Conservation (phyloP, 2,329 filamentous ascomycete species). For the Periconia digitata region DNA sequence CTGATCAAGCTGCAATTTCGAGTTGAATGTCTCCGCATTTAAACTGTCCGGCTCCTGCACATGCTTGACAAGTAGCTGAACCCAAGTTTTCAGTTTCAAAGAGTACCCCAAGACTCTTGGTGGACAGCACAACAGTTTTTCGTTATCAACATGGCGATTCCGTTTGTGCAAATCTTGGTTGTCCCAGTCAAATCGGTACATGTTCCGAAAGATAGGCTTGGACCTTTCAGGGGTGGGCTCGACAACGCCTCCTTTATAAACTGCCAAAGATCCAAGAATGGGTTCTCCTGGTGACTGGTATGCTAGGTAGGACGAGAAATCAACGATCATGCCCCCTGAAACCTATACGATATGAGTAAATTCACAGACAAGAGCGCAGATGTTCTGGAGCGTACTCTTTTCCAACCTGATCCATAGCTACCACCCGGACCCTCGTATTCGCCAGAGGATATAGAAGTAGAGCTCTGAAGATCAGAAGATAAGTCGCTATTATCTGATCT, state of each 20-base stretch:
- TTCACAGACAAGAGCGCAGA: background rate
- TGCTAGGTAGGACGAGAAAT: conserved; percentile 5
- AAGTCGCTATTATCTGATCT: background rate
- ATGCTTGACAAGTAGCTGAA: conserved; percentile 3
- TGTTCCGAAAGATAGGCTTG: conserved; percentile 35
- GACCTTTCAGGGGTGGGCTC: conserved; percentile 1
- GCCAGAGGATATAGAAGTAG: background rate
- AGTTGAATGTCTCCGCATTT: conserved; percentile 3
- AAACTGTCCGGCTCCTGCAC: background rate
- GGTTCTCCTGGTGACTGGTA: conserved; percentile 4
- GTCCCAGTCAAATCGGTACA: conserved; percentile 41
- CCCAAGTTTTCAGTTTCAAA: conserved; percentile 8
- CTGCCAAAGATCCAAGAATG: conserved; percentile 1
- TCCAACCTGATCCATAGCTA: conserved; percentile 1
- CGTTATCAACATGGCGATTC: background rate
- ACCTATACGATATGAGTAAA: too few species aligned
- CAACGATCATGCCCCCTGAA: conserved; percentile 2
- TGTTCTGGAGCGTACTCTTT: background rate
- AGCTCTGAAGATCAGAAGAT: background rate
- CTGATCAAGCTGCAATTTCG: conserved; percentile 5
- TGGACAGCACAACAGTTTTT: conserved; percentile 49
- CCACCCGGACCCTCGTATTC: background rate
- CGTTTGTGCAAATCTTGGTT: background rate
- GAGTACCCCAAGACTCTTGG: conserved; percentile 6
- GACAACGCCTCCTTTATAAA: background rate